Base-by-base conservation (phyloP, 148 eudicot genomes). In the Pharnaceum exiguum region DNA sequence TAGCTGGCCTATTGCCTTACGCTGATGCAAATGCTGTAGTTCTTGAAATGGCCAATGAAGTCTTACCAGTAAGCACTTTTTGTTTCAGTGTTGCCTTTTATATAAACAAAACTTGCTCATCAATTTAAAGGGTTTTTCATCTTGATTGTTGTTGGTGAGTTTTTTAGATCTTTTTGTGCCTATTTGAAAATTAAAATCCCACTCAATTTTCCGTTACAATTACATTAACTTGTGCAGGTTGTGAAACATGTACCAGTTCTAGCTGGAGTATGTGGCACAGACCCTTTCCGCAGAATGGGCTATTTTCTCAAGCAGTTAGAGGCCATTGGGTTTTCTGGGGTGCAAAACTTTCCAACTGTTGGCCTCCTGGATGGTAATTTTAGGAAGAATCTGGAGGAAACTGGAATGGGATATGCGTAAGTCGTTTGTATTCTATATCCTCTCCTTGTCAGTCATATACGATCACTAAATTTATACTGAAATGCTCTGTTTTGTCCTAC, bases 21-120 rank as follows among this genome's bases (percentile, higher is more conserved):
- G 96, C 96, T 62, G 99, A 89, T 82, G 99, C 99, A 66, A 93
- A 93, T 80, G 95, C 99, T 0, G 68, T 93, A 19, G 99, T 93
- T 47, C 84, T 93, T 71, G 99, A 93, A 22, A 93, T 89, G 99
- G 99, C 96, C 55, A 93, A 93, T 60, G 99, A 93, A 80, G 86
- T 93, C 18, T 71, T 93, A 63, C 99, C 99, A 23, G 99, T 93
- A 75, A 72, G 96, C 81, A 17, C 35, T 2, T 15, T 26, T 51
- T 18, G 9, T 46, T 21, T 21, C 2, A 17, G 17, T 45, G 19
- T 21, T 21, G 2, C 7, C 1, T 21, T 45, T 16, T 19, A 5
- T 21, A 24, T 25, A 25, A 19, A 10, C 5, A 28, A n/a, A n/a
- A n/a, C n/a, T n/a, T n/a, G n/a, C 36, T 49, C 3, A 27, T 49